Base-by-base conservation (phyloP, 2,329 filamentous ascomycete genomes). In the Epichloe baconii region DNA sequence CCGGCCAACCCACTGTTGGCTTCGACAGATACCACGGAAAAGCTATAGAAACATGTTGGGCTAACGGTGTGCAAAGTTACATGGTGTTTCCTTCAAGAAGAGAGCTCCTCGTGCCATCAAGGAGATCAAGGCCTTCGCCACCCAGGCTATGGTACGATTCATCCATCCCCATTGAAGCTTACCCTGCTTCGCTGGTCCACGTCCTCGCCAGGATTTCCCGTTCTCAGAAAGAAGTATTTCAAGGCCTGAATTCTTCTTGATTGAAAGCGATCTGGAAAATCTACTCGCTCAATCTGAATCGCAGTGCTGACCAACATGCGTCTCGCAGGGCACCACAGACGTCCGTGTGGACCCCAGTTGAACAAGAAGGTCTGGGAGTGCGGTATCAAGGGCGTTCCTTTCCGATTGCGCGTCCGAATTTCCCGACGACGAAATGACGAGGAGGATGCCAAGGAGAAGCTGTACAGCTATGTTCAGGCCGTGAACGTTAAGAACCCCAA, bases 361-460 rank as follows among this genome's bases (percentile, higher is more conserved):
- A 98, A 98, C 86, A 98, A 98, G 88, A 97, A 98, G 83, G 91
- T 98, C 73, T 98, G 93, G 93, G 93, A 98, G 78, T 80, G 85
- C 70, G 93, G 93, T 74, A 84, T 98, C 80, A 98, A 97, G 87
- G 94, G 93, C 69, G 90, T 96, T 63, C 88, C 91, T 64, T 97
- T 85, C 86, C 86, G 94, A 75, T 81, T 98, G 66, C 91, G 93
- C 68, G 84, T 98, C 70, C 89, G 94, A 77, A 96, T 98, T 78
- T 95, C 89, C 71, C 88, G 93, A 77, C 94, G 95, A 85, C 88
- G 93, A 83, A 98, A 98, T 79, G 93, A 98, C 75, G 93, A 97
- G 82, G 93, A 98, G 79, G 88, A 88, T 68, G 93, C 94, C 72
- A 95, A 95, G 82, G 88, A 98, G 84, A 95, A 94, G 83, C 85